A percentile compares a stretch with the other conserved stretches of the same genome.
These are phyloP conservation scores for Mortierella polycephala DNA, from an alignment of 371 early-diverging fungal species.

Conservation along the genomic window DNA sequence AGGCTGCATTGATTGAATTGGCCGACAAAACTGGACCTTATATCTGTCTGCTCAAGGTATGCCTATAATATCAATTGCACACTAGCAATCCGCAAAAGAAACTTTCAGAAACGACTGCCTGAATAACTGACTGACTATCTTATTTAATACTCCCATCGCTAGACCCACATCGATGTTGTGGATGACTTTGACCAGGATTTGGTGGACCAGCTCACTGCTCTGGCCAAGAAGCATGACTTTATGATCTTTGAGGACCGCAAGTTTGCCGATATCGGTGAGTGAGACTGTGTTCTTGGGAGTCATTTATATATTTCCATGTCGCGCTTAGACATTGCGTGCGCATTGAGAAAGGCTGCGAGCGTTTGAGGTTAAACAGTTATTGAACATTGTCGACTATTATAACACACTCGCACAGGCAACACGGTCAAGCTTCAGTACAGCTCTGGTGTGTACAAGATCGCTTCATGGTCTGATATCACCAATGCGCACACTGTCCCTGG, in stretches of 20 bases:
- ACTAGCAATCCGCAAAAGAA: too few species aligned
- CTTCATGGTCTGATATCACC: conserved; percentile 95
- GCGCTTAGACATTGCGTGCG: too few species aligned
- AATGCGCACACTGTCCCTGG: conserved; percentile 96
- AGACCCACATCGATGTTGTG: conserved; percentile 96
- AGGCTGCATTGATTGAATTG: conserved; percentile 85
- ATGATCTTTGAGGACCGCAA: conserved; percentile 98
- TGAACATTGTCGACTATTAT: neutral
- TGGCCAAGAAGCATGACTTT: conserved; percentile 91
- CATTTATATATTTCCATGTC: too few species aligned
- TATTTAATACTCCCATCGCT: neutral
- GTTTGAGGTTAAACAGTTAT: neutral
- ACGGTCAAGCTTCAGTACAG: conserved; percentile 95
- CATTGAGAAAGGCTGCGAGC: neutral
- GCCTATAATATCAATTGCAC: neutral
- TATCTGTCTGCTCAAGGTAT: conserved; percentile 93
- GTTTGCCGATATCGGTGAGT: conserved; percentile 91
- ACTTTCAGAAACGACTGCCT: too few species aligned
- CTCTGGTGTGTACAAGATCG: conserved; percentile 90
- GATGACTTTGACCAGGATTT: conserved; percentile 91
- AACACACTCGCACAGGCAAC: conserved; percentile 72
- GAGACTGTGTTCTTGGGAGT: neutral
- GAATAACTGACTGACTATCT: neutral
- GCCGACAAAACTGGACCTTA: conserved; percentile 92
- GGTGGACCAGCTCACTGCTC: conserved; percentile 72